phyloP scores from a whole-genome alignment of 306 rosid genomes.

The Delonix regia region DNA sequence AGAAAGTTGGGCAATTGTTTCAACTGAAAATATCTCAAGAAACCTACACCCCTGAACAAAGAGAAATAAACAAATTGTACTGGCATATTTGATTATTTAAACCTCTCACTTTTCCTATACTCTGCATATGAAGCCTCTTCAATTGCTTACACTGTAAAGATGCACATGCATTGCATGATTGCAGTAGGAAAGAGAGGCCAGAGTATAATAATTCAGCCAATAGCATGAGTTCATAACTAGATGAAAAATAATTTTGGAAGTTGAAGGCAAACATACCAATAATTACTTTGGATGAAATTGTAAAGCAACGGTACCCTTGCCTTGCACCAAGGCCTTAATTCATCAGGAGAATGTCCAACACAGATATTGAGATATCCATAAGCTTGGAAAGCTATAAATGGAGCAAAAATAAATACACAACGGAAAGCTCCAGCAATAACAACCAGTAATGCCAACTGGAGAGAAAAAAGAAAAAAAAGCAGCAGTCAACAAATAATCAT shows the following conservation, averaged over 20 bases:
- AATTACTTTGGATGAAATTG: conserved; percentile 85
- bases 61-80: conserved; percentile 35
- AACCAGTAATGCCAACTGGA: conserved; percentile 71
- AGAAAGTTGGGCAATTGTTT: conserved; percentile 91
- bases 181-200: background rate
- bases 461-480: background rate
- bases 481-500: conserved; percentile 24
- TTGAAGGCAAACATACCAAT: conserved; percentile 66
- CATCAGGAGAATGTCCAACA: conserved; percentile 54
- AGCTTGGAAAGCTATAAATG: conserved; percentile 81
- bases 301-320: conserved; percentile 80
- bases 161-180: background rate
- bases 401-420: conserved; percentile 67
- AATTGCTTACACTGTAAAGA: conserved; percentile 12
- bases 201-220: background rate
- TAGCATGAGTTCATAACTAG: conserved; percentile 20
- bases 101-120: background rate
- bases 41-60: conserved; percentile 86
- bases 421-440: conserved; percentile 64
- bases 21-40: conserved; percentile 81
- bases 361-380: conserved; percentile 87
- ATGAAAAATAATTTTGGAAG: conserved; percentile 19
- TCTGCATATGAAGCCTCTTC: conserved; percentile 12
- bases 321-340: conserved; percentile 90
- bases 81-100: conserved; percentile 19